Evolutionary conservation across 2,329 filamentous ascomycete genomes (phyloP).

Genomic region (Phialophora verrucosa): DNA sequence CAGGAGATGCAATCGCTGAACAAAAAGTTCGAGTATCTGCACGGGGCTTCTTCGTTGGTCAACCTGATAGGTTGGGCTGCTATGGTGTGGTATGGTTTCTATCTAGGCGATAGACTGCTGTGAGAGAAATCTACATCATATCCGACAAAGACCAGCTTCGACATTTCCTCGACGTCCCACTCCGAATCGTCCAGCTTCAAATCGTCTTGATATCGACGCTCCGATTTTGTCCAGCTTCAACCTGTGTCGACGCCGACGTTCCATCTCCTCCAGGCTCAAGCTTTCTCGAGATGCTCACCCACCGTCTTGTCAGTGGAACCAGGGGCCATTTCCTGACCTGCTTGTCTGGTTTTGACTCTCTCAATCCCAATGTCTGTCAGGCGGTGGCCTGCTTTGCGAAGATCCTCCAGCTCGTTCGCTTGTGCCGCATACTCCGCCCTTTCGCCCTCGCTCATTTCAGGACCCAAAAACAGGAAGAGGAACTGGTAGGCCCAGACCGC

Average conservation of each 20-base stretch:
- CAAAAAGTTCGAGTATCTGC: conserved; percentile 76
- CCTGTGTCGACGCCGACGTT: neutral
- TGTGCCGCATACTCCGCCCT: conserved; percentile 39
- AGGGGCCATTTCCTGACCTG: neutral
- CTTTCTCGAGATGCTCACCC: conserved; percentile 17
- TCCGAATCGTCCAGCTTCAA: neutral
- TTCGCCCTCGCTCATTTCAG: conserved; percentile 43
- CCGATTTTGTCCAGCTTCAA: neutral
- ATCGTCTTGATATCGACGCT: neutral
- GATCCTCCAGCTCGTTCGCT: conserved; percentile 36
- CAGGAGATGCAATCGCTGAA: conserved; percentile 82
- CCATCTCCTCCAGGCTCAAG: neutral
- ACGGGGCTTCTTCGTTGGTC: conserved; percentile 79
- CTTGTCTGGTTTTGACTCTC: conserved; percentile 22
- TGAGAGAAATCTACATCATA: conserved; percentile 41
- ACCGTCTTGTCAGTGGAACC: neutral
- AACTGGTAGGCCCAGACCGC: conserved; percentile 43
- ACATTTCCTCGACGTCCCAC: neutral
- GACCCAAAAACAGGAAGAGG: conserved; percentile 45
- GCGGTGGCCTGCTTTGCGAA: conserved; percentile 37
- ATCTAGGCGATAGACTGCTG: conserved; percentile 68
- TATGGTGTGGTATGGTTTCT: conserved; percentile 77
- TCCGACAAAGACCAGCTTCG: neutral
- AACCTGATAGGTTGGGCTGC: conserved; percentile 75
- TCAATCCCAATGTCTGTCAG: conserved; percentile 36